Evolutionary conservation across 83 land plant species (phyloP).

Genomic region (Diphasiastrum complanatum): DNA sequence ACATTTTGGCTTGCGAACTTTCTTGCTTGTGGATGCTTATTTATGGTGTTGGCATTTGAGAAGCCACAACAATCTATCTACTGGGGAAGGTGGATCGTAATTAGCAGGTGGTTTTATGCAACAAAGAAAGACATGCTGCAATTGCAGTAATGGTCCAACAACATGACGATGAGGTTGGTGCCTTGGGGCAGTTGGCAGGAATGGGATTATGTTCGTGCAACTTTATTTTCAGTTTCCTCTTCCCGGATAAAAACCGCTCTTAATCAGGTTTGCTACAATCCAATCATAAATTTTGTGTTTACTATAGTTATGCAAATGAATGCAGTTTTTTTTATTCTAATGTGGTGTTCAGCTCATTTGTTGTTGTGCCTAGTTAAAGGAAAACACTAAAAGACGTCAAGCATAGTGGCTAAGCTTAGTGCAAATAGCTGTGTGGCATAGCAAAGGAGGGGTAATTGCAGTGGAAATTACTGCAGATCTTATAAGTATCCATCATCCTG

Average conservation of each 20-base stretch:
- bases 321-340: not conserved
- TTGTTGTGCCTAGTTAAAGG: not conserved
- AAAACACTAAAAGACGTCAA: no score
- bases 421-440: conserved; percentile 21
- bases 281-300: no score
- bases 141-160: no score
- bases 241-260: conserved; percentile 19
- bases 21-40: no score
- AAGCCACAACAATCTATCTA: no score
- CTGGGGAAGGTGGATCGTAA: no score
- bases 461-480: conserved; percentile 30
- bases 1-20: no score
- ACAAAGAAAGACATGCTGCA: no score
- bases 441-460: conserved; percentile 20
- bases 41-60: no score
- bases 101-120: no score
- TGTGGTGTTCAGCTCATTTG: not conserved
- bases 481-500: conserved; percentile 23
- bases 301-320: no score
- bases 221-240: conserved; percentile 16
- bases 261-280: not conserved
- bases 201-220: conserved; percentile 20
- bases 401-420: no score
- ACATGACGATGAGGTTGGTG: conserved; percentile 15
- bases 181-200: conserved; percentile 37